Conservation (phyloP, 2,329 filamentous ascomycete genomes). For the Magnaporthales sp. region DNA sequence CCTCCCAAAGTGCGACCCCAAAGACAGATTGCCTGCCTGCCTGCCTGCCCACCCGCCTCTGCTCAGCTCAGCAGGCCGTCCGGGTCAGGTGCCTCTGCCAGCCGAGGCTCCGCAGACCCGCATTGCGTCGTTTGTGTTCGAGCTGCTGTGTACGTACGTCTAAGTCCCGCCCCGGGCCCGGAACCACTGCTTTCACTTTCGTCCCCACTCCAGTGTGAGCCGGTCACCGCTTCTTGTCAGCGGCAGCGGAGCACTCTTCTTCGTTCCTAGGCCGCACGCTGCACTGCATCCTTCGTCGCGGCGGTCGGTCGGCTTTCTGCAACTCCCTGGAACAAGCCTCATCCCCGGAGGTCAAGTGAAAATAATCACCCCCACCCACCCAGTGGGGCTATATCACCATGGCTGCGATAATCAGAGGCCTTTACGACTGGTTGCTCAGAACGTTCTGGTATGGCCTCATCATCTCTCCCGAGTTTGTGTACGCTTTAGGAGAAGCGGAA, state of each 20-base stretch:
- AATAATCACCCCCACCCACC: slow-evolving; percentile 11
- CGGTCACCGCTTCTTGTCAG: background rate
- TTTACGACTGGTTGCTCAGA: slow-evolving; percentile 97
- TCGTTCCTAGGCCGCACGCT: background rate
- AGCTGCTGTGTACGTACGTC: background rate
- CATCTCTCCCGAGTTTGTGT: background rate
- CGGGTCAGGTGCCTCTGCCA: background rate
- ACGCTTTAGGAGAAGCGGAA: background rate
- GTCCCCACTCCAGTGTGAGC: background rate
- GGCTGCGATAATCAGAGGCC: slow-evolving; percentile 84
- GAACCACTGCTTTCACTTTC: background rate
- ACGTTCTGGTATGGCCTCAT: slow-evolving; percentile 75
- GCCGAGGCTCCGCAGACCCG: background rate
- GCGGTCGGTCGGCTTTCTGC: background rate
- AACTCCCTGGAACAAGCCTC: background rate
- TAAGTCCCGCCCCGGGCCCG: background rate
- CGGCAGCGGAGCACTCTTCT: background rate
- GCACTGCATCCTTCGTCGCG: background rate
- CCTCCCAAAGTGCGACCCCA: background rate
- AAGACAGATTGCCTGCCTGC: background rate
- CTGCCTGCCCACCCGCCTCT: too few relatives aligned
- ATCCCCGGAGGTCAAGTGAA: background rate
- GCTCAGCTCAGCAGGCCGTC: background rate
- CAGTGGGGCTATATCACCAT: slow-evolving; percentile 41
- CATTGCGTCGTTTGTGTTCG: background rate